Evolutionary conservation across 257 asterid species (phyloP).

Genomic region (Anisodus tanguticus): DNA sequence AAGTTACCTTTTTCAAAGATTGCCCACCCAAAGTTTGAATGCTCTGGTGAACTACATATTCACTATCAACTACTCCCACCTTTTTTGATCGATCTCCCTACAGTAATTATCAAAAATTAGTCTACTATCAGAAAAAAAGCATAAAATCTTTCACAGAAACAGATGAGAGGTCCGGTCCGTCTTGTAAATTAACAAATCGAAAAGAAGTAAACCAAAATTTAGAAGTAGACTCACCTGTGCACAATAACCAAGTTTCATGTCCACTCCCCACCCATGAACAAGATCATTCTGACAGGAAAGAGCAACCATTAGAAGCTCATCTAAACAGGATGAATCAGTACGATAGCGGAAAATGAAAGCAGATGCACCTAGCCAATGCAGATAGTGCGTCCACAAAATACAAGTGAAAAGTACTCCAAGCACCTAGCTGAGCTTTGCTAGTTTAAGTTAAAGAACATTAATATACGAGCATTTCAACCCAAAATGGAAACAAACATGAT

Average conservation of each 20-base stretch:
- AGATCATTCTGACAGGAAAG: slow-evolving; percentile 82
- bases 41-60: slow-evolving; percentile 92
- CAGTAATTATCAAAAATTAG: not conserved
- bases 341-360: not conserved
- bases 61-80: slow-evolving; percentile 96
- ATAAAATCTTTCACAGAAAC: not conserved
- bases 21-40: slow-evolving; percentile 94
- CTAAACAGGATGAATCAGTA: slow-evolving; percentile 22
- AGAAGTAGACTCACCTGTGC: slow-evolving; percentile 67
- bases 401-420: slow-evolving; percentile 12
- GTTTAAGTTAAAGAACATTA: not conserved
- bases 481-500: not conserved
- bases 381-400: not conserved
- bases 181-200: slow-evolving; percentile 5
- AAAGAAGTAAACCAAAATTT: slow-evolving; percentile 16
- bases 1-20: slow-evolving; percentile 63
- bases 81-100: slow-evolving; percentile 90
- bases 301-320: not conserved
- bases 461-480: not conserved
- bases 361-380: too few relatives aligned
- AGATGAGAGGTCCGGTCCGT: not conserved
- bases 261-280: slow-evolving; percentile 99
- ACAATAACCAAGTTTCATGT: slow-evolving; percentile 97
- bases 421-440: not conserved
- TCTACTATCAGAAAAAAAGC: not conserved